Percentiles rank a stretch among this genome's conserved stretches.
Conservation (phyloP, 257 asterid species). For the Solanum okadae region DNA sequence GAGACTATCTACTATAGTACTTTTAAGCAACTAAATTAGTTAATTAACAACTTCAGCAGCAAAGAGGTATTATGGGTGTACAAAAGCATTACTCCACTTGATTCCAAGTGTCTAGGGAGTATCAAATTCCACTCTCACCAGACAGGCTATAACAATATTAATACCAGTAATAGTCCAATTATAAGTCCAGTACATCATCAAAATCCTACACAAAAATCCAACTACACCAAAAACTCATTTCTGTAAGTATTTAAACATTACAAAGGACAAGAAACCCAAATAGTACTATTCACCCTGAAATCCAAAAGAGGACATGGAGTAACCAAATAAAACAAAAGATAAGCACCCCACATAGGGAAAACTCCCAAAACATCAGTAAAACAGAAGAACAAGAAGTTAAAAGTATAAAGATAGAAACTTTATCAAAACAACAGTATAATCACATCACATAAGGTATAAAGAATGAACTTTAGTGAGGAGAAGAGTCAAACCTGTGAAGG, state of each 20-base stretch:
- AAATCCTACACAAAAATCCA: neutral
- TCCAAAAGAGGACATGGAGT: neutral
- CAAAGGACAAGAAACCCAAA: neutral
- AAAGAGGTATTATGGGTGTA: neutral
- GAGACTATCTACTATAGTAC: neutral
- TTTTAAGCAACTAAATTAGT: neutral
- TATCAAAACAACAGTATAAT: neutral
- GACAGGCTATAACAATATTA: neutral
- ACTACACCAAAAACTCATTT: neutral
- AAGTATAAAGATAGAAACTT: neutral
- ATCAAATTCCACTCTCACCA: neutral
- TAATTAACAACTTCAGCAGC: neutral
- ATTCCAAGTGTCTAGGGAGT: neutral
- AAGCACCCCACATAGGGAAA: neutral
- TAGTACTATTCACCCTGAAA: neutral
- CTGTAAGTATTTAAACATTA: neutral
- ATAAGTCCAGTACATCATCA: neutral
- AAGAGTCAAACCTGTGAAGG: constrained; percentile 43
- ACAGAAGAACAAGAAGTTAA: neutral
- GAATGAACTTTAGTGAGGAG: neutral
- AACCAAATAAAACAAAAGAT: neutral
- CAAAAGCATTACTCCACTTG: neutral
- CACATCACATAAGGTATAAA: neutral
- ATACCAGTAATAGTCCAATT: neutral
- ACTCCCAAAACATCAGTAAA: neutral